Evolutionary conservation across 2,329 filamentous ascomycete species (phyloP).

Genomic region (Calonectria naviculata): DNA sequence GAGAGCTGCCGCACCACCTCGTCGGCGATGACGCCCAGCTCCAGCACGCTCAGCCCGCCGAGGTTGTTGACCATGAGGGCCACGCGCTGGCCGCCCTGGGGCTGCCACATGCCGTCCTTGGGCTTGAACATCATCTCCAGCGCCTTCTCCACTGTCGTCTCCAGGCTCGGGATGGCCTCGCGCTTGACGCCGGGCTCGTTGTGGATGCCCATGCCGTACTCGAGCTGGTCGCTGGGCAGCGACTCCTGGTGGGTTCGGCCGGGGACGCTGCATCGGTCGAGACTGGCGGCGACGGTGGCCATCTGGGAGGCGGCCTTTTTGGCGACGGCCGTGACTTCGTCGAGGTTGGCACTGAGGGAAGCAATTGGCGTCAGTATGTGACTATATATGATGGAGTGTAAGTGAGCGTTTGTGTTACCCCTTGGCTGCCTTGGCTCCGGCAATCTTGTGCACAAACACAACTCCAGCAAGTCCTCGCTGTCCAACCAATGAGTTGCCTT

Average conservation of each 20-base stretch:
- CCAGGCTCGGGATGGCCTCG: constrained; percentile 25
- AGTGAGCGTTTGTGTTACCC: constrained; percentile 24
- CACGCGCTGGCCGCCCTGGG: constrained; percentile 24
- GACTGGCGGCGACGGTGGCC: constrained; percentile 39
- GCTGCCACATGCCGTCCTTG: constrained; percentile 39
- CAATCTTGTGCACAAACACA: constrained; percentile 39
- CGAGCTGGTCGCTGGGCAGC: constrained; percentile 32
- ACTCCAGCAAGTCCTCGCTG: constrained; percentile 38
- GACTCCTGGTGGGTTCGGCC: constrained; percentile 32
- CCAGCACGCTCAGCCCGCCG: constrained; percentile 36
- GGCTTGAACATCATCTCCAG: constrained; percentile 35
- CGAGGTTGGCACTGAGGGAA: constrained; percentile 27
- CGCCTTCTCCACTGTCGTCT: constrained; percentile 30
- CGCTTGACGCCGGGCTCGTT: constrained; percentile 40
- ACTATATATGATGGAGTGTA: neutral
- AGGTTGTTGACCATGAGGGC: constrained; percentile 40
- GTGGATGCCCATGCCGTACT: constrained; percentile 42
- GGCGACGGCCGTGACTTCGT: constrained; percentile 27
- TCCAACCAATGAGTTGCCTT: constrained; percentile 36
- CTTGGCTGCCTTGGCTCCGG: constrained; percentile 35
- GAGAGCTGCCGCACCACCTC: constrained; percentile 34
- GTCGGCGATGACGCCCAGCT: constrained; percentile 37
- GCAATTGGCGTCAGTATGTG: constrained; percentile 15
- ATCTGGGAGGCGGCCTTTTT: constrained; percentile 36
- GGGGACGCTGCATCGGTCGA: constrained; percentile 38